Percentiles rank a stretch among this genome's conserved stretches.
These are phyloP conservation scores for Rhododendron kiyosumense DNA, from an alignment of 148 eudicot species.

Conservation along the genomic window DNA sequence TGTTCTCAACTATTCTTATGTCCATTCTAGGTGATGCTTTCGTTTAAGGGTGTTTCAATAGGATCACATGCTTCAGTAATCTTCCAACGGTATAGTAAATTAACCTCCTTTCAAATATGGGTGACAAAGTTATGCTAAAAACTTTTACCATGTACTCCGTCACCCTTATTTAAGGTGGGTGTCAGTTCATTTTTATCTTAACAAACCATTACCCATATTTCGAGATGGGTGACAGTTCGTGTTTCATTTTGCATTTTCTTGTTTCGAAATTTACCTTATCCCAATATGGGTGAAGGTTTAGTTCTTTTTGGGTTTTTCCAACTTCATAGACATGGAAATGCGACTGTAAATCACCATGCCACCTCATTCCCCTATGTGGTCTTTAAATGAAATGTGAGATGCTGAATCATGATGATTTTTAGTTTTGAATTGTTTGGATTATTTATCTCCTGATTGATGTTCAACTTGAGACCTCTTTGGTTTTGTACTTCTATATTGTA, in stretches of 20 bases:
- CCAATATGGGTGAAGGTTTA: not conserved
- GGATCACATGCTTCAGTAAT: not conserved
- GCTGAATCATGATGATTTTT: not conserved
- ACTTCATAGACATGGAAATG: not conserved
- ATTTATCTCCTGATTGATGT: not conserved
- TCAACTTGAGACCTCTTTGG: not conserved
- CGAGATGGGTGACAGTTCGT: not conserved
- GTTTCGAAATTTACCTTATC: not conserved
- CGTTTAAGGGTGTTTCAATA: not conserved
- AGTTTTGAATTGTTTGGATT: not conserved
- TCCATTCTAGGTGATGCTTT: not conserved
- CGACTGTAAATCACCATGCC: not conserved
- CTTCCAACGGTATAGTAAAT: not conserved
- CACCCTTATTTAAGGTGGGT: not conserved
- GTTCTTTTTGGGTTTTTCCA: not conserved
- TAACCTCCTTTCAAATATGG: not conserved
- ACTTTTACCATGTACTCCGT: not conserved
- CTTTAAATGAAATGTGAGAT: not conserved
- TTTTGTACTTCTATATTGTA: not conserved
- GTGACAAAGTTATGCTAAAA: not conserved
- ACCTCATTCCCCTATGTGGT: not conserved
- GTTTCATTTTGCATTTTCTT: not conserved
- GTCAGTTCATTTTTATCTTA: not conserved
- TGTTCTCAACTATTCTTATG: not conserved
- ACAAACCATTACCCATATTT: not conserved